Conservation (phyloP, 106 monocot genomes). For the Agapanthus africanus region DNA sequence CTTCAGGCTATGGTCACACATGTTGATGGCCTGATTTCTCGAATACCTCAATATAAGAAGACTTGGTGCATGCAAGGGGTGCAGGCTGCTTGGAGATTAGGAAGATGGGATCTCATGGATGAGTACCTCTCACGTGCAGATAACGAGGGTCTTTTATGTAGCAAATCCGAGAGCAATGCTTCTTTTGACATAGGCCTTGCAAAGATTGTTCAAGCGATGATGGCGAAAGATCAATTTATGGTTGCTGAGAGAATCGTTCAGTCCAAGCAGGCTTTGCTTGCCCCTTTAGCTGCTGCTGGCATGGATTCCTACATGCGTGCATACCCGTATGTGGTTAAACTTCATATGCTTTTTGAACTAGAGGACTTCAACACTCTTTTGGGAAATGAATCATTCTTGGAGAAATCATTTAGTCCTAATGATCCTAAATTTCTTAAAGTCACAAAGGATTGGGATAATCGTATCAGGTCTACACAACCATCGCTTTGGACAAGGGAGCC, state of each 20-base stretch:
- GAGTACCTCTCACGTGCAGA: constrained; percentile 70
- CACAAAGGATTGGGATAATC: constrained; percentile 88
- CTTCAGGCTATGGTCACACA: constrained; percentile 98
- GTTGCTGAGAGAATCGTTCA: constrained; percentile 83
- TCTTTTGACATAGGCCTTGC: constrained; percentile 96
- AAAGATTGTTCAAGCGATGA: constrained; percentile 96
- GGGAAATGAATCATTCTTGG: constrained; percentile 66
- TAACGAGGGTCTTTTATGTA: constrained; percentile 39
- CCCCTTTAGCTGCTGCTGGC: constrained; percentile 92
- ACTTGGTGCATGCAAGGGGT: constrained; percentile 98
- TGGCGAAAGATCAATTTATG: constrained; percentile 73
- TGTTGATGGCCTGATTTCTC: constrained; percentile 85
- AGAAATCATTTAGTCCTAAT: constrained; percentile 46
- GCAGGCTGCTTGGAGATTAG: constrained; percentile 97
- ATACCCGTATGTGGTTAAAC: constrained; percentile 94
- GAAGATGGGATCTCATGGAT: constrained; percentile 94
- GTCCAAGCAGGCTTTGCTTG: constrained; percentile 82
- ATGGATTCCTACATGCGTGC: constrained; percentile 99
- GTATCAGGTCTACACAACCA: constrained; percentile 76
- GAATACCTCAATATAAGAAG: constrained; percentile 79
- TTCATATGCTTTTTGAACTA: constrained; percentile 86
- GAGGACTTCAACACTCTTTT: constrained; percentile 78
- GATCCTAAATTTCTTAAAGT: constrained; percentile 59
- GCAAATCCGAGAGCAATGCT: constrained; percentile 45
- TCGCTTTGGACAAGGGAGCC: constrained; percentile 96